These are phyloP conservation scores for Escallonia rubra DNA, from an alignment of 129 eudicot genomes.

Conservation along the genomic window DNA sequence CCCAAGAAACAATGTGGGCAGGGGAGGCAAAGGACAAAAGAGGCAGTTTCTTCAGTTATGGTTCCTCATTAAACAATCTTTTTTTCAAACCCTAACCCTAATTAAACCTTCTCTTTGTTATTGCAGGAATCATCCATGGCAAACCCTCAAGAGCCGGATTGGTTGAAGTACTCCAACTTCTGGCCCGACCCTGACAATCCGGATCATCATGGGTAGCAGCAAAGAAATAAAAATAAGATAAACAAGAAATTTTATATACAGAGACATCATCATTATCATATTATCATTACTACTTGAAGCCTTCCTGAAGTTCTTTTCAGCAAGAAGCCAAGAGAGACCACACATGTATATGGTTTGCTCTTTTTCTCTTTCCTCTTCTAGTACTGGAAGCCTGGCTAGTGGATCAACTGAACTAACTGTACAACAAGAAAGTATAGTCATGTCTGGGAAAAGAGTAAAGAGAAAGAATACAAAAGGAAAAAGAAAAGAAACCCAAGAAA, in stretches of 20 bases:
- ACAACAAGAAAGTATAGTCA: slow-evolving; percentile 25
- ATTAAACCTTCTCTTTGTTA: not conserved
- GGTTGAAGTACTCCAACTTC: slow-evolving; percentile 90
- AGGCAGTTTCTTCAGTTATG: slow-evolving; percentile 14
- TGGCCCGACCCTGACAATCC: slow-evolving; percentile 95
- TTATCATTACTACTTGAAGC: slow-evolving; percentile 24
- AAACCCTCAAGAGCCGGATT: slow-evolving; percentile 80
- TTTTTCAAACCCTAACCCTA: slow-evolving; percentile 24
- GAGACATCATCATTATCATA: slow-evolving; percentile 18
- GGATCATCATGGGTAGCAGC: slow-evolving; percentile 79
- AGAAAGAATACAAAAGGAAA: slow-evolving; percentile 22
- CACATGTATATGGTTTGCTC: slow-evolving; percentile 3
- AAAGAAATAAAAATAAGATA: slow-evolving; percentile 3
- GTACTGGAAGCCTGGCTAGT: not conserved
- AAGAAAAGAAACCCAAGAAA: slow-evolving; percentile 24
- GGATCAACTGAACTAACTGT: slow-evolving; percentile 36
- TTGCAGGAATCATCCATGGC: slow-evolving; percentile 71
- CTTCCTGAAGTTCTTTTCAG: slow-evolving; percentile 13
- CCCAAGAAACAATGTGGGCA: slow-evolving; percentile 19
- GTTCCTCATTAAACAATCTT: not conserved
- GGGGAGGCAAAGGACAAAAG: slow-evolving; percentile 1
- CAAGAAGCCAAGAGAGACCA: slow-evolving; percentile 8
- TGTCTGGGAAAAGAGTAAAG: slow-evolving; percentile 46
- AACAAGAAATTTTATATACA: not conserved
- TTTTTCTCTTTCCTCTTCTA: slow-evolving; percentile 6